A percentile compares a stretch with the other conserved stretches of the same genome.
These are phyloP conservation scores for Erythrobasidium hasegawianum DNA, from an alignment of 1,284 basidiomycete species.

Conservation along the genomic window DNA sequence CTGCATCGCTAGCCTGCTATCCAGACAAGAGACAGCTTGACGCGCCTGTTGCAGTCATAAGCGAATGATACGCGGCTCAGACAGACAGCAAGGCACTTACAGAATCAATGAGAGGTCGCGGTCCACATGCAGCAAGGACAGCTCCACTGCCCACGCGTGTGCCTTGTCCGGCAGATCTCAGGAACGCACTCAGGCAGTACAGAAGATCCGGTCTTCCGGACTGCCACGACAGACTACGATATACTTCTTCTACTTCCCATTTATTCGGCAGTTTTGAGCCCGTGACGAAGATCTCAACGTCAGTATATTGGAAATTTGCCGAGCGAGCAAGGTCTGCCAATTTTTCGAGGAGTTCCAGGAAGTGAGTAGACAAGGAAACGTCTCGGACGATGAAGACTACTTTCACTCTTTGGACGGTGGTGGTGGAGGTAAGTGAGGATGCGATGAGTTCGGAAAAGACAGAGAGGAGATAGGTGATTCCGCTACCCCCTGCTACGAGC, in stretches of 20 bases:
- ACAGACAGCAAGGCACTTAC: constrained; percentile 19
- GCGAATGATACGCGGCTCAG: too few relatives aligned
- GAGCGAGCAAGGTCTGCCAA: not conserved
- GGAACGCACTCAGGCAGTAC: not conserved
- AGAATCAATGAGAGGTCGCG: not conserved
- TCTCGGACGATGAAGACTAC: constrained; percentile 25
- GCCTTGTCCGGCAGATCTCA: not conserved
- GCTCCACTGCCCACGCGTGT: constrained; percentile 13
- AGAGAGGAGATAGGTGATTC: constrained; percentile 37
- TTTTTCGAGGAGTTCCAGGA: constrained; percentile 1
- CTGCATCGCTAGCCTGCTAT: constrained; percentile 16
- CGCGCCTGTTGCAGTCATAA: too few relatives aligned
- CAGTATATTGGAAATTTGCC: not conserved
- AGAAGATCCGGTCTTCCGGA: not conserved
- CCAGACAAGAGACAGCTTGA: constrained; percentile 1
- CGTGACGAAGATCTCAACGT: constrained; percentile 30
- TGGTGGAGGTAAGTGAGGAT: not conserved
- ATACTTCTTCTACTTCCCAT: not conserved
- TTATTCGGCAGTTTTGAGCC: not conserved
- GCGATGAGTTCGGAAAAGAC: constrained; percentile 36
- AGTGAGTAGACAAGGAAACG: constrained; percentile 1
- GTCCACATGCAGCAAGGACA: constrained; percentile 30
- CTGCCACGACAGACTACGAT: not conserved
- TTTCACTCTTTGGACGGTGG: constrained; percentile 9
- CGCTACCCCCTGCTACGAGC: constrained; percentile 38